These are phyloP conservation scores for Selaginella moellendorffii DNA, from an alignment of 75 land plant genomes.

Conservation along the genomic window DNA sequence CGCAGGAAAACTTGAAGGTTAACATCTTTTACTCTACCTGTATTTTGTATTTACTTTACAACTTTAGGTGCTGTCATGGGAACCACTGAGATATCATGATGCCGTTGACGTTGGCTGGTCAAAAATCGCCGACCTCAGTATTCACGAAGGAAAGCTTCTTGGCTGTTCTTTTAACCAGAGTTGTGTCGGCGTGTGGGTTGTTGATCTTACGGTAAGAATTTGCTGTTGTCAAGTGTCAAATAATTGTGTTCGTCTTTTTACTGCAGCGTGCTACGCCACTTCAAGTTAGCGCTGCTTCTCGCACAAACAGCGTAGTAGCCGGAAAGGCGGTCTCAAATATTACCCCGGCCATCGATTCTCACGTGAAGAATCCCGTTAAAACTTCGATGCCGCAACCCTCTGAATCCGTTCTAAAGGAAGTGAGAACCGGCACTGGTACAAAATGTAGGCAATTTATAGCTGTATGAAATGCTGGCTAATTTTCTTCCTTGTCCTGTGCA, in stretches of 20 bases:
- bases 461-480: background rate
- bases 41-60: background rate
- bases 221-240: no score
- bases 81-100: constrained; percentile 9
- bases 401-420: background rate
- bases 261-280: background rate
- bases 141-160: constrained; percentile 9
- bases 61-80: constrained; percentile 5
- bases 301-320: background rate
- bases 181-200: constrained; percentile 19
- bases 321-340: background rate
- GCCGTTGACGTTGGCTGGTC: constrained; percentile 6
- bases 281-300: background rate
- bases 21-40: no score
- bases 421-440: background rate
- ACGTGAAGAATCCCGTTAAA: background rate
- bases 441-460: background rate
- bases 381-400: background rate
- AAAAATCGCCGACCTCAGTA: constrained; percentile 3
- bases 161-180: constrained; percentile 5
- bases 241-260: no score
- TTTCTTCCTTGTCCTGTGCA: background rate
- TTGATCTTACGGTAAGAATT: constrained; percentile 51
- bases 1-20: constrained; percentile 6
- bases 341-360: background rate